Evolutionary conservation across 306 rosid genomes (phyloP).

Genomic region (Corylus avellana): DNA sequence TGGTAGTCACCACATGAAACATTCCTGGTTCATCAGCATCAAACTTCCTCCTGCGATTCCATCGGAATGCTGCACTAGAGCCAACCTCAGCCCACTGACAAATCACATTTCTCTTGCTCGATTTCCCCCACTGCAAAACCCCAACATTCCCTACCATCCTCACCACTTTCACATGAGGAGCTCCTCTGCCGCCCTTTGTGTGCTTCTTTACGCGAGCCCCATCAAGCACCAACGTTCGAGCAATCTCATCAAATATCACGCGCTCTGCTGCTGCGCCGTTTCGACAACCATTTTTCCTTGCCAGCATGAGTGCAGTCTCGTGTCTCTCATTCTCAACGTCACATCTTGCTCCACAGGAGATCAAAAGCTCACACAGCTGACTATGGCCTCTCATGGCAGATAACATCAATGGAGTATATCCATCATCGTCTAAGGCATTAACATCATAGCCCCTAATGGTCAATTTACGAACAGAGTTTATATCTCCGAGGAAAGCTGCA

Average conservation of each 20-base stretch:
- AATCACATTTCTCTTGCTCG: constrained; percentile 63
- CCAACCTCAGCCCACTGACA: constrained; percentile 69
- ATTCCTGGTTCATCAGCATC: constrained; percentile 53
- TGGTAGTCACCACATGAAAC: constrained; percentile 59
- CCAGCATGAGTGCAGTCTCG: constrained; percentile 70
- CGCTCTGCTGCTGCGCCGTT: constrained; percentile 48
- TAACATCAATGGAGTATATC: constrained; percentile 84
- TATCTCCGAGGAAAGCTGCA: constrained; percentile 84
- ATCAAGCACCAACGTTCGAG: constrained; percentile 54
- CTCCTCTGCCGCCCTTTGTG: constrained; percentile 78
- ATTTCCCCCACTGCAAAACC: constrained; percentile 79
- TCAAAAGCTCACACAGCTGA: constrained; percentile 58
- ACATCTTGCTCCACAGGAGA: constrained; percentile 62
- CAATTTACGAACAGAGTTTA: constrained; percentile 61
- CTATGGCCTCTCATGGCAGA: constrained; percentile 89
- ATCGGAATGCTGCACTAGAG: constrained; percentile 51
- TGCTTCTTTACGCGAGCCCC: constrained; percentile 71
- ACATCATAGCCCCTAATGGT: constrained; percentile 75
- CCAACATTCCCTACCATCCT: constrained; percentile 58
- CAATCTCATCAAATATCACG: constrained; percentile 72
- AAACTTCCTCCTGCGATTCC: constrained; percentile 49
- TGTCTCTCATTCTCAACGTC: constrained; percentile 56
- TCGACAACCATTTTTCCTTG: constrained; percentile 44
- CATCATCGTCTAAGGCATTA: constrained; percentile 71
- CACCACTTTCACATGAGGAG: constrained; percentile 64